Evolutionary conservation across 1,284 basidiomycete species (phyloP).

Genomic region (Neonothopanus nambi): DNA sequence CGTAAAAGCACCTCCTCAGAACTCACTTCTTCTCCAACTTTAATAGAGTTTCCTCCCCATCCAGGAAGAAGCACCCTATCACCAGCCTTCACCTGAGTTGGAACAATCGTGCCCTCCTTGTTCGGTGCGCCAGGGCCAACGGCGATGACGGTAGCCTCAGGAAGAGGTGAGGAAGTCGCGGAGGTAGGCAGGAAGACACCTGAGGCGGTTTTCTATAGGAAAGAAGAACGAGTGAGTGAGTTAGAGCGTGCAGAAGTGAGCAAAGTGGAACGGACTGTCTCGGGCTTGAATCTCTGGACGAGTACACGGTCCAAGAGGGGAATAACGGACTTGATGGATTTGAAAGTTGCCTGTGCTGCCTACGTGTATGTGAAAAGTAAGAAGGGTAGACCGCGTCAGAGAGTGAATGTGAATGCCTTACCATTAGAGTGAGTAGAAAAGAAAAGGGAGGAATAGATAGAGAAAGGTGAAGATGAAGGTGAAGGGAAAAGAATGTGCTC

Average conservation of each 20-base stretch:
- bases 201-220: conserved; percentile 83
- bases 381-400: too few species aligned
- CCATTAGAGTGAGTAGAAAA: too few species aligned
- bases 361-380: conserved; percentile 21
- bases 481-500: too few species aligned
- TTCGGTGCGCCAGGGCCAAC: conserved; percentile 91
- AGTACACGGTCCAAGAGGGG: conserved; percentile 96
- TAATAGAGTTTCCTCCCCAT: conserved; percentile 96
- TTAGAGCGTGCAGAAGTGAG: not conserved
- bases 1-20: not conserved
- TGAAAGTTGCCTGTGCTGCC: conserved; percentile 86
- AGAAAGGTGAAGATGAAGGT: too few species aligned
- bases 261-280: conserved; percentile 59
- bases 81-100: conserved; percentile 82
- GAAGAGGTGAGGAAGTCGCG: conserved; percentile 80
- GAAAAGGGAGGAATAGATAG: too few species aligned
- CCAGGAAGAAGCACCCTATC: conserved; percentile 93
- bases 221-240: not conserved
- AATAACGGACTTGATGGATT: conserved; percentile 88
- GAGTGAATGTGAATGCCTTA: too few species aligned
- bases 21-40: conserved; percentile 93
- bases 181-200: conserved; percentile 95
- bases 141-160: conserved; percentile 96
- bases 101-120: conserved; percentile 83
- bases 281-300: conserved; percentile 96